These are phyloP conservation scores for Penicillium palitans DNA, from an alignment of 2,329 filamentous ascomycete species.

Conservation along the genomic window DNA sequence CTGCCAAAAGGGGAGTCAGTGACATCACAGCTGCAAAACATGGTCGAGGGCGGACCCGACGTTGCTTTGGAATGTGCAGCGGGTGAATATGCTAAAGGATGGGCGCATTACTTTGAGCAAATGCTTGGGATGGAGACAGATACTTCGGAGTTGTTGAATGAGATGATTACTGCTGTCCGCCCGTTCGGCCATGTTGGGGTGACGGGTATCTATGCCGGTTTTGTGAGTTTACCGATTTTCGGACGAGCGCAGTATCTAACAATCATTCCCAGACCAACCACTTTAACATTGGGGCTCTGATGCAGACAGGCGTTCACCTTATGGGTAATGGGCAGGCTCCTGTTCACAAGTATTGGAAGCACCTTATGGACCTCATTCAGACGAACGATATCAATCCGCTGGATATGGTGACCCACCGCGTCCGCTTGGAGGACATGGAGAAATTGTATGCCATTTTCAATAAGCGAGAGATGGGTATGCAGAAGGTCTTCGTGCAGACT, in stretches of 20 bases:
- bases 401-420: conserved; percentile 79
- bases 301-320: conserved; percentile 82
- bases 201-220: conserved; percentile 69
- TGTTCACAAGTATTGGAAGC: conserved; percentile 81
- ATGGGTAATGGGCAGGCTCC: conserved; percentile 70
- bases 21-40: conserved; percentile 69
- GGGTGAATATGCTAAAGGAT: conserved; percentile 63
- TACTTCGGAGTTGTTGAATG: conserved; percentile 65
- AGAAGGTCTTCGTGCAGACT: conserved; percentile 74
- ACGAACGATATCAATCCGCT: conserved; percentile 69
- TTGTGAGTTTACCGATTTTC: conserved; percentile 43
- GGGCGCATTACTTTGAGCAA: conserved; percentile 61
- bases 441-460: conserved; percentile 66
- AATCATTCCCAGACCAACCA: conserved; percentile 63
- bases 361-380: conserved; percentile 68
- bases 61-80: conserved; percentile 69
- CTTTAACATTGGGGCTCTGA: conserved; percentile 79
- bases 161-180: conserved; percentile 55
- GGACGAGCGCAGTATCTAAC: not conserved
- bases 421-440: conserved; percentile 70
- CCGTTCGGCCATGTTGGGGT: conserved; percentile 68
- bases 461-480: conserved; percentile 60
- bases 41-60: conserved; percentile 73
- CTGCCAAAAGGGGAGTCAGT: conserved; percentile 65
- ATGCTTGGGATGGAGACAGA: conserved; percentile 74